A percentile compares a stretch with the other conserved stretches of the same genome.
Evolutionary conservation across 192 early-diverging fungal species (phyloP).

Genomic region (Podila clonocystis): DNA sequence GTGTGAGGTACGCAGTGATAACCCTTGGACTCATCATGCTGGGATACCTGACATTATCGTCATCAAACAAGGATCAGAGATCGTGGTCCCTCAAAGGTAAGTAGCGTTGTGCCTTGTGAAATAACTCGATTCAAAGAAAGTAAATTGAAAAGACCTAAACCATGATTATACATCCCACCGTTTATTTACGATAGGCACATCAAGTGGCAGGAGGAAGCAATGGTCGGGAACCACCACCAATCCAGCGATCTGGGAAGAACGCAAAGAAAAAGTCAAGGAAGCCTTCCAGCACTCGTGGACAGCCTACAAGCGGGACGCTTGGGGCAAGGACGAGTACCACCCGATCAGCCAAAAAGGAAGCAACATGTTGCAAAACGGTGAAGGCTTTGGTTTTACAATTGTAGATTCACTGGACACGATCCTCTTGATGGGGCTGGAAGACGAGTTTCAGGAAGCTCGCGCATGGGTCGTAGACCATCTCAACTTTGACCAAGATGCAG

Average conservation of each 20-base stretch:
- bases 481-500: constrained; percentile 72
- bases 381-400: constrained; percentile 79
- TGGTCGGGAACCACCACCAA: neutral
- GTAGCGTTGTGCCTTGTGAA: neutral
- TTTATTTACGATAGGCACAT: neutral
- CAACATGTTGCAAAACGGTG: constrained; percentile 69
- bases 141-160: neutral
- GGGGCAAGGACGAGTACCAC: constrained; percentile 87
- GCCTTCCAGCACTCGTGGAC: constrained; percentile 86
- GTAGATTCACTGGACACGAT: constrained; percentile 90
- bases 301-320: constrained; percentile 81
- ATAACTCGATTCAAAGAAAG: neutral
- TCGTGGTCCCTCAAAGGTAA: neutral
- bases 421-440: constrained; percentile 75
- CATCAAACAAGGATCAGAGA: neutral
- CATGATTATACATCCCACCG: neutral
- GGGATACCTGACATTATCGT: neutral
- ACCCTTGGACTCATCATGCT: neutral
- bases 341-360: constrained; percentile 74
- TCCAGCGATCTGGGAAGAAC: constrained; percentile 52
- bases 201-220: neutral
- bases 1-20: neutral
- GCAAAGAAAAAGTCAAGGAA: constrained; percentile 65
- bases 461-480: constrained; percentile 69
- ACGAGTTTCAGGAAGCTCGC: constrained; percentile 78